A percentile compares a stretch with the other conserved stretches of the same genome.
Evolutionary conservation across 2,329 filamentous ascomycete genomes (phyloP).

Genomic region (Pleochaeta shiraiana): DNA sequence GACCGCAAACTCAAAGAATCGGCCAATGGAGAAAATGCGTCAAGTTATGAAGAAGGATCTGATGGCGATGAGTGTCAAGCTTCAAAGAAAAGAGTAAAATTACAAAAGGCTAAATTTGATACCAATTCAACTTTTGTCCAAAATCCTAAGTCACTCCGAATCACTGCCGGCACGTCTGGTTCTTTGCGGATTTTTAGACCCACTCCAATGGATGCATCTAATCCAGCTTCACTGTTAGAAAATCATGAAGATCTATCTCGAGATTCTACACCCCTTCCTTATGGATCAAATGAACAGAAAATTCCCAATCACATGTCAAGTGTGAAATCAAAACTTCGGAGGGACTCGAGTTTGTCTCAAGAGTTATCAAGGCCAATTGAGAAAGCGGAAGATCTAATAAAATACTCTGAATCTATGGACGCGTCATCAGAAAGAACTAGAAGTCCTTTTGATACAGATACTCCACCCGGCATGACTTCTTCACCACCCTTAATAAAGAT

Average conservation of each 20-base stretch:
- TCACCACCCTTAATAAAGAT: conserved; percentile 64
- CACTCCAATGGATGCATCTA: conserved; percentile 28
- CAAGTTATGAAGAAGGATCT: conserved; percentile 46
- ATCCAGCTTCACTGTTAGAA: conserved; percentile 25
- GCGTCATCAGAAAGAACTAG: conserved; percentile 26
- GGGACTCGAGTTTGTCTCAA: conserved; percentile 35
- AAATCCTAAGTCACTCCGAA: conserved; percentile 58
- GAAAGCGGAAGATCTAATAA: conserved; percentile 17
- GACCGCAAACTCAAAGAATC: conserved; percentile 10
- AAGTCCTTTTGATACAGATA: conserved; percentile 31
- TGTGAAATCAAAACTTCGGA: conserved; percentile 26
- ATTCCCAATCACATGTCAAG: not conserved
- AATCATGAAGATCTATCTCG: conserved; percentile 53
- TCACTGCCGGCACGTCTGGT: conserved; percentile 77
- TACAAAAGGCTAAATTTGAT: conserved; percentile 50
- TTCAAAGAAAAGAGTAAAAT: conserved; percentile 55
- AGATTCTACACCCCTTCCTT: conserved; percentile 40
- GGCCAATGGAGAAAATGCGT: conserved; percentile 34
- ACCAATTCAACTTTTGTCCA: conserved; percentile 49
- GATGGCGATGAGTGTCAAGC: conserved; percentile 20
- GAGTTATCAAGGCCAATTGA: conserved; percentile 17
- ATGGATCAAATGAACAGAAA: not conserved
- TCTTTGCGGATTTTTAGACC: conserved; percentile 73
- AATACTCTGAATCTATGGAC: conserved; percentile 23
- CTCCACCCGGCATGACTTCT: conserved; percentile 66